Percentiles rank a stretch among this genome's conserved stretches.
These are phyloP conservation scores for Tricholoma hemisulphureum DNA, from an alignment of 768 basidiomycete genomes.

Conservation along the genomic window DNA sequence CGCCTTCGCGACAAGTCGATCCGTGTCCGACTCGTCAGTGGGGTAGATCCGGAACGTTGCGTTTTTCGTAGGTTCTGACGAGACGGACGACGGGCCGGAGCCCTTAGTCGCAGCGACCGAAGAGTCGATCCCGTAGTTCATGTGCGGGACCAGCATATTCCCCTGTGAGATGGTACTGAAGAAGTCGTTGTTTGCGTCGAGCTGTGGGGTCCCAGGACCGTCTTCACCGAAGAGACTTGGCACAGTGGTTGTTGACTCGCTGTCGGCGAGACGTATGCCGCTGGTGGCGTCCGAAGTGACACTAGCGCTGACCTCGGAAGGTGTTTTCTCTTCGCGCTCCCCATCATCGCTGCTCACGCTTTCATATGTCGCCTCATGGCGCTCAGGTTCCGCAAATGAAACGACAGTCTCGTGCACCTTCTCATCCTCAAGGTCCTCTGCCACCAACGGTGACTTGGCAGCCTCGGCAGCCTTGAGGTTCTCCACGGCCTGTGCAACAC, in stretches of 20 bases:
- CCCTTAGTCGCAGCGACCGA: constrained; percentile 95
- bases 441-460: constrained; percentile 27
- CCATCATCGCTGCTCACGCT: constrained; percentile 28
- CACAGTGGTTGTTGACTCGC: constrained; percentile 81
- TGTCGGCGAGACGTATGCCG: constrained; percentile 55
- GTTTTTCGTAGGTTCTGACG: constrained; percentile 69
- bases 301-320: constrained; percentile 71
- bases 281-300: constrained; percentile 62
- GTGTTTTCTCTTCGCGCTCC: constrained; percentile 53
- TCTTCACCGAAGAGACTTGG: constrained; percentile 90
- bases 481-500: constrained; percentile 80
- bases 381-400: constrained; percentile 80
- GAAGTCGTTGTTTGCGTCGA: constrained; percentile 77
- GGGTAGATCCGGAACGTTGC: constrained; percentile 93
- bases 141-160: constrained; percentile 69
- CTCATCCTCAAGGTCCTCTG: constrained; percentile 36
- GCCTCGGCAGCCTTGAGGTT: constrained; percentile 56
- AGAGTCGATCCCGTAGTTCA: constrained; percentile 77
- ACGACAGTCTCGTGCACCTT: constrained; percentile 73
- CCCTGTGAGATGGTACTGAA: constrained; percentile 67
- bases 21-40: constrained; percentile 79
- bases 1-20: constrained; percentile 86
- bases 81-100: constrained; percentile 82
- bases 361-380: constrained; percentile 39
- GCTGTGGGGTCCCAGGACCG: constrained; percentile 59